Evolutionary conservation across 2,329 filamentous ascomycete genomes (phyloP), one percentile per base, ranked within the genome.

Genomic region (Aspergillus versicolor): DNA sequence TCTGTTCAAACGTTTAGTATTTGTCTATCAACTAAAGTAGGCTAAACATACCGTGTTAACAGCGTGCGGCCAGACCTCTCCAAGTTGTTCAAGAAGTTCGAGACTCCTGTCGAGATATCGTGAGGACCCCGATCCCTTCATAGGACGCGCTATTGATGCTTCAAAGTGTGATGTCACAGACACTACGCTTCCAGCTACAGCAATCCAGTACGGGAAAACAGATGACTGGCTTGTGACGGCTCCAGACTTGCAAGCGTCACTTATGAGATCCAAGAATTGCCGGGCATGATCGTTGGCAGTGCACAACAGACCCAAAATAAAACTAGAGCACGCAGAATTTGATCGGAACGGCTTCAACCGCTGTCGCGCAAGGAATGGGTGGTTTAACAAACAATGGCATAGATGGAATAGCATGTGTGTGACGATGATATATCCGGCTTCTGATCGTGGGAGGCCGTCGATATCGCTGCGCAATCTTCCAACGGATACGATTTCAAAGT

Each of bases 301-400:
- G 5, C 27, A 11, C 17, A 44, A 22, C 15, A 24, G 19, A 24
- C 21, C 13, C 12, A 21, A 13, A 13, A 13, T 44, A 13, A 44
- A 44, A 7, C 11, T 27, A 11, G 42, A 19, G 5, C 19, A 13
- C 11, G 9, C 19, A 27, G 17, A 2, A 11, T 44, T n/a, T 44
- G 19, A 21, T 4, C 21, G 62, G 34, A 63, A 65, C 2, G 58
- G 52, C 24, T 63, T 62, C 5, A 72, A 60, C 7, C 67, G 60
- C 27, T 67, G 58, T 1, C 64, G 63, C 5, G 75, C 55, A 6
- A 73, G 57, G 52, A 75, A 73, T 0, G 72, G 72, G 52, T 76
- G 73, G 55, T 73, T 65, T 4, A 76, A 56, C 19, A 75, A 58
- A 56, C 70, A 74, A 30, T 75, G 68, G 37, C 66, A 70, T 6